A percentile compares a stretch with the other conserved stretches of the same genome.
Evolutionary conservation across 345 rosid genomes (phyloP).

Genomic region (Rhizophora mangle): DNA sequence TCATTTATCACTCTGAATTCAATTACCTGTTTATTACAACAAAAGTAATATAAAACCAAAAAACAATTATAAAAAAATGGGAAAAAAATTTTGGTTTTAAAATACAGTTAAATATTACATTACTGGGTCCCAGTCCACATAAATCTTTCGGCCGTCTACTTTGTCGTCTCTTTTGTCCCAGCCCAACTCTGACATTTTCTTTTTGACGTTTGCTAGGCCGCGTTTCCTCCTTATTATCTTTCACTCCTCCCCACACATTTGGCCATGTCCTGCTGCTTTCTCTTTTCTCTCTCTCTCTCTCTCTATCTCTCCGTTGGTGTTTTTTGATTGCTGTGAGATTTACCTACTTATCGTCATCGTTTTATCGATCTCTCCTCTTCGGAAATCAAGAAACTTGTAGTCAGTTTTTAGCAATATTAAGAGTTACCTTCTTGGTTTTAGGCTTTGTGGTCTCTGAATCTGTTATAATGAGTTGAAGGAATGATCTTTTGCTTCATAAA

Average conservation of each 20-base stretch:
- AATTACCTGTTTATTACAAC: no score
- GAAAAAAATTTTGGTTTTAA: neutral
- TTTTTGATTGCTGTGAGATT: conserved; percentile 7
- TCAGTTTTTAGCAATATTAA: conserved; percentile 6
- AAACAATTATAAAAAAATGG: neutral
- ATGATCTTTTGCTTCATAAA: conserved; percentile 1
- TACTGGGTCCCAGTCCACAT: conserved; percentile 30
- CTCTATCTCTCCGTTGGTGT: no score
- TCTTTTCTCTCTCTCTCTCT: neutral
- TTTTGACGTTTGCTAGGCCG: neutral
- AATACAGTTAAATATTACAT: conserved; percentile 13
- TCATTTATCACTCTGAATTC: no score
- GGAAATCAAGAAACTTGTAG: neutral
- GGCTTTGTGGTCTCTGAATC: neutral
- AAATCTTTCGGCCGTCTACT: conserved; percentile 38
- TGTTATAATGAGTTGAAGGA: neutral
- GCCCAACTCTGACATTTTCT: conserved; percentile 15
- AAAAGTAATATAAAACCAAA: neutral
- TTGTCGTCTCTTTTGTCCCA: conserved; percentile 29
- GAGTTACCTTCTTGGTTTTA: neutral
- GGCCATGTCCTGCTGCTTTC: neutral
- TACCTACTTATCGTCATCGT: conserved; percentile 20
- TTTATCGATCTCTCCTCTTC: neutral
- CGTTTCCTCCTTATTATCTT: conserved; percentile 21
- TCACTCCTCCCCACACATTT: conserved; percentile 5